A percentile compares a stretch with the other conserved stretches of the same genome.
phyloP scores from a whole-genome alignment of 495 filamentous ascomycete genomes.

The Penicillium crystallinum region DNA sequence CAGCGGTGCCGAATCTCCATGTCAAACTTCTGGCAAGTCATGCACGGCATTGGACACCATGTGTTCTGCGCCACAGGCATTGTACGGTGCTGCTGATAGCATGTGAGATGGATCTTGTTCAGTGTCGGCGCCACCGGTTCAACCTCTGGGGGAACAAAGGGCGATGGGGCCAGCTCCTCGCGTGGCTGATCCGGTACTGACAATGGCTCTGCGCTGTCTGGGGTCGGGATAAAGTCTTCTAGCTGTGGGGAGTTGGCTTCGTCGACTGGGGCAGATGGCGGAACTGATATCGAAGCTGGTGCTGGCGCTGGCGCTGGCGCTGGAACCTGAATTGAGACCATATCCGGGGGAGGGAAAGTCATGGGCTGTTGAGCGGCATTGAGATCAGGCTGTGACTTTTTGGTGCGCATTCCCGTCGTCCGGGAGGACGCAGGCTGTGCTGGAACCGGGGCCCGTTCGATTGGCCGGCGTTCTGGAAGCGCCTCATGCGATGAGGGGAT shows the following conservation, averaged over 20 bases:
- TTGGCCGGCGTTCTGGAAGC: slow-evolving; percentile 3
- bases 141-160: slow-evolving; percentile 28
- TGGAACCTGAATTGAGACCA: neutral
- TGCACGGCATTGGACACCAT: slow-evolving; percentile 46
- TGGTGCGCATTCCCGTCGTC: slow-evolving; percentile 1
- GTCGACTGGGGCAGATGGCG: neutral
- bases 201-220: slow-evolving; percentile 24
- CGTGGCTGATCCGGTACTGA: slow-evolving; percentile 16
- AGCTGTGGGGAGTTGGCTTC: slow-evolving; percentile 21
- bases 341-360: neutral
- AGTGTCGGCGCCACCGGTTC: slow-evolving; percentile 37
- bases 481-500: neutral
- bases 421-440: slow-evolving; percentile 1
- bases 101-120: slow-evolving; percentile 37
- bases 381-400: slow-evolving; percentile 1
- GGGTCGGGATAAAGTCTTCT: slow-evolving; percentile 39
- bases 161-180: slow-evolving; percentile 23
- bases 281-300: neutral
- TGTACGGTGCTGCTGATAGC: slow-evolving; percentile 42
- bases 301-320: neutral
- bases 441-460: slow-evolving; percentile 4
- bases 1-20: slow-evolving; percentile 42
- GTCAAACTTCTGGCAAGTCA: slow-evolving; percentile 45
- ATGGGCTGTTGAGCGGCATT: neutral
- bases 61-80: slow-evolving; percentile 41